Evolutionary conservation across 108 stramenopile species (phyloP).

Genomic region (Thalassiosira profunda): DNA sequence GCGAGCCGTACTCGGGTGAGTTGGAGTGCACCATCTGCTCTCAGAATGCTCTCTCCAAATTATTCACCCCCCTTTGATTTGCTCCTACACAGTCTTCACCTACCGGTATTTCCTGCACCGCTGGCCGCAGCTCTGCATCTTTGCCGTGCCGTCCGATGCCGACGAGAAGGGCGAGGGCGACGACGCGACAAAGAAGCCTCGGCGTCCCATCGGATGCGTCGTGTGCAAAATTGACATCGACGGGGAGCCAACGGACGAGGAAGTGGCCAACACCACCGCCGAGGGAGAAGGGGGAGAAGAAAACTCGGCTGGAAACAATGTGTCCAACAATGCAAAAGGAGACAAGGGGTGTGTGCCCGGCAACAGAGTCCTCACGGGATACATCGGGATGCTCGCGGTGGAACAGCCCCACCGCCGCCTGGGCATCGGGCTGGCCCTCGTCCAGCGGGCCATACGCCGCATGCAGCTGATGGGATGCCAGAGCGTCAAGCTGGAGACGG

Average conservation of each 20-base stretch:
- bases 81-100: conserved; percentile 66
- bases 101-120: conserved; percentile 90
- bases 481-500: conserved; percentile 77
- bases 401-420: conserved; percentile 66
- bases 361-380: conserved; percentile 21
- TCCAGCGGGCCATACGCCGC: conserved; percentile 64
- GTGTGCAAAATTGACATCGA: conserved; percentile 87
- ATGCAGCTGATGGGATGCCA: conserved; percentile 66
- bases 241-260: conserved; percentile 10
- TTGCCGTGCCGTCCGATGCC: conserved; percentile 62
- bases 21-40: background rate
- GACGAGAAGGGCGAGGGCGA: conserved; percentile 7
- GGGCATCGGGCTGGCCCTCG: conserved; percentile 83
- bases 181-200: background rate
- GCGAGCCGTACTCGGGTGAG: conserved; percentile 90
- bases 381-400: conserved; percentile 91
- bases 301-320: conserved; percentile 24
- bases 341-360: background rate
- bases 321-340: conserved; percentile 25
- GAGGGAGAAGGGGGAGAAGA: background rate
- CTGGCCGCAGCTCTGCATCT: conserved; percentile 86
- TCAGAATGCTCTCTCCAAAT: background rate
- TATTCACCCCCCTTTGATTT: background rate
- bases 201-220: conserved; percentile 84
- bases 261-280: too few relatives aligned